These are phyloP conservation scores for Cladobotryum mycophilum DNA, from an alignment of 2,329 filamentous ascomycete genomes.

Conservation along the genomic window DNA sequence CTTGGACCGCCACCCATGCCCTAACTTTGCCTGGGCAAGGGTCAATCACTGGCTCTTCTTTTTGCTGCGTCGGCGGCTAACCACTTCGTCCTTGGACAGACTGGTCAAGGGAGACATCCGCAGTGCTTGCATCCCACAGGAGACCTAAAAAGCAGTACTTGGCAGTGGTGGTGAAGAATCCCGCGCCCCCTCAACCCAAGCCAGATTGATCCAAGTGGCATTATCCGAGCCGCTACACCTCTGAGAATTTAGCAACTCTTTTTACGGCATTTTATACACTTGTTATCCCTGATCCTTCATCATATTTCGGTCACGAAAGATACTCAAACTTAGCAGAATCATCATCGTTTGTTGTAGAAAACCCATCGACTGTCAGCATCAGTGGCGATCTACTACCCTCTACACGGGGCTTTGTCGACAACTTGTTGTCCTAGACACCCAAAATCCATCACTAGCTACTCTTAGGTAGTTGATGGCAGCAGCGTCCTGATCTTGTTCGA, in stretches of 20 bases:
- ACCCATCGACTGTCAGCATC: background rate
- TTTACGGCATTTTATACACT: slow-evolving; percentile 2
- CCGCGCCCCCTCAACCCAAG: slow-evolving; percentile 8
- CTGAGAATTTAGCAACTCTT: slow-evolving; percentile 1
- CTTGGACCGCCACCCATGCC: slow-evolving; percentile 11
- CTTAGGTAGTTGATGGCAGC: slow-evolving; percentile 6
- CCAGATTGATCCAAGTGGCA: slow-evolving; percentile 3
- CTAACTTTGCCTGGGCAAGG: slow-evolving; percentile 11
- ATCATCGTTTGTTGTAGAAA: slow-evolving; percentile 1
- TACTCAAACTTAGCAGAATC: background rate
- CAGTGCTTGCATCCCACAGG: slow-evolving; percentile 6
- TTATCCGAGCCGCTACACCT: slow-evolving; percentile 2
- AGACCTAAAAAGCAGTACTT: slow-evolving; percentile 9
- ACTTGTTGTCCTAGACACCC: background rate
- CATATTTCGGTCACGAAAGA: background rate
- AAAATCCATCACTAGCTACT: too few species aligned
- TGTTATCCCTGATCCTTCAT: slow-evolving; percentile 2
- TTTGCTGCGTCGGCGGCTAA: slow-evolving; percentile 10
- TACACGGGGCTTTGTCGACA: slow-evolving; percentile 2
- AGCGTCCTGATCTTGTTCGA: slow-evolving; percentile 2
- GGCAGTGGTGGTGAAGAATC: background rate
- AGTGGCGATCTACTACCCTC: slow-evolving; percentile 1
- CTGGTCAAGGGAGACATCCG: slow-evolving; percentile 5
- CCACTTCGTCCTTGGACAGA: slow-evolving; percentile 10
- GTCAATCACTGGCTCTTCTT: slow-evolving; percentile 18